phyloP scores from a whole-genome alignment of 2,329 filamentous ascomycete genomes.

The Colletotrichum tamarilloi region DNA sequence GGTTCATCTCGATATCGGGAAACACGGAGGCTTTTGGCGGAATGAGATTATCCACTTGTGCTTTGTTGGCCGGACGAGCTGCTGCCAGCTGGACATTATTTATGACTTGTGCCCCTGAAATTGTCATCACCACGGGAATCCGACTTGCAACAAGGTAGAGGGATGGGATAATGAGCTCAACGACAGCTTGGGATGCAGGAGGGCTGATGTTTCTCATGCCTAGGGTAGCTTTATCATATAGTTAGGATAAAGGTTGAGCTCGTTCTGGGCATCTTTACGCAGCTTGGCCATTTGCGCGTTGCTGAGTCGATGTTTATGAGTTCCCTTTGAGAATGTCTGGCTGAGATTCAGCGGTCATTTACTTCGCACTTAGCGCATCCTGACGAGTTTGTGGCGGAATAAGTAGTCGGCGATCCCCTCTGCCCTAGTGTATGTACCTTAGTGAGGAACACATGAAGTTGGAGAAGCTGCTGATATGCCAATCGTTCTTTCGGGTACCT shows the following conservation, averaged over 20 bases:
- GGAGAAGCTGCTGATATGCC: background rate
- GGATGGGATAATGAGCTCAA: background rate
- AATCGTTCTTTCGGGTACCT: conserved; percentile 1
- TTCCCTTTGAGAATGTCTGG: background rate
- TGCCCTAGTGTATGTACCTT: background rate
- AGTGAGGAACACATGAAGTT: background rate
- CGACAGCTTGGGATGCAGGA: background rate
- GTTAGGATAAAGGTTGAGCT: background rate
- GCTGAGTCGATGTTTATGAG: conserved; percentile 7
- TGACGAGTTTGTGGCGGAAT: background rate
- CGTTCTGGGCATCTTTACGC: background rate
- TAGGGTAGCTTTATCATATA: background rate
- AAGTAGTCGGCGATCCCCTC: conserved; percentile 16
- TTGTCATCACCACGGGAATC: conserved; percentile 20
- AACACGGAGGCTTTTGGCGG: conserved; percentile 21
- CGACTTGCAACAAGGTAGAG: background rate
- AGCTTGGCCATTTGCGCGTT: conserved; percentile 15
- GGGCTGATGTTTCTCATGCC: background rate
- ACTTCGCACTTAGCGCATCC: background rate
- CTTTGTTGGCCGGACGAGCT: conserved; percentile 27
- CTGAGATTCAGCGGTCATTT: background rate
- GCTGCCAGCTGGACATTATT: conserved; percentile 19
- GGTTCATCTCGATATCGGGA: conserved; percentile 22
- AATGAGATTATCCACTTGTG: conserved; percentile 29
- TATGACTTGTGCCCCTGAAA: conserved; percentile 22